Evolutionary conservation across 2,329 filamentous ascomycete species (phyloP), one percentile per base, ranked within the genome.

Genomic region (Fusarium nisikadoi): DNA sequence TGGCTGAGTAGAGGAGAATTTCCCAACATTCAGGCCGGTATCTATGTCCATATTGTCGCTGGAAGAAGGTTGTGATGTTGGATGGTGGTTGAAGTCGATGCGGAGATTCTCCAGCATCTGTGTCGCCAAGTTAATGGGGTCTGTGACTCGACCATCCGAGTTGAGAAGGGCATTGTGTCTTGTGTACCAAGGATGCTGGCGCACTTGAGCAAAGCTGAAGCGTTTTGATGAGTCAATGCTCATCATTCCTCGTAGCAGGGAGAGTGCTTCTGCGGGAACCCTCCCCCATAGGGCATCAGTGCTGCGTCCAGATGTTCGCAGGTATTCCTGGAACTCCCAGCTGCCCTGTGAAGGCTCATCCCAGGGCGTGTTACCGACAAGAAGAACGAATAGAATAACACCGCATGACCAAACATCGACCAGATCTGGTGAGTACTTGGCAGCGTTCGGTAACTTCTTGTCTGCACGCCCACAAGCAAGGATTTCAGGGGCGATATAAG

Each of bases 341-440:
- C 94, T 98, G 63, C 90, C 87, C 39, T 88, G 84, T 6, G 94
- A 95, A 0, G 96, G 96, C 79, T 96, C 93, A 78, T 98, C 96
- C 96, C 96, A 99, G 0, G 96, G 96, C 4, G 96, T 99, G 79
- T 99, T 99, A 14, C 96, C 96, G 3, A 97, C 94, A 7, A 99
- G 85, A 8, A 99, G 85, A 39, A 98, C 96, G 78, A 99, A 99
- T 8, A 99, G 86, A n/a, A 99, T 97, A 58, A 99, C 94, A 38
- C 96, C 96, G 76, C 95, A 98, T 20, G 95, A 98, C 97, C 97
- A 99, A 62, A 99, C 92, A 79, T 99, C 96, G 41, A 94, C 93
- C 45, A 94, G 83, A 69, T 98, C 94, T 12, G 95, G 91, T 35
- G 88, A 87, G 78, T 95, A 95, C 61, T 92, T 90, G 52, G 79